Conservation (phyloP, 163 green algal genomes). For the Coccomyxa subellipsoidea region DNA sequence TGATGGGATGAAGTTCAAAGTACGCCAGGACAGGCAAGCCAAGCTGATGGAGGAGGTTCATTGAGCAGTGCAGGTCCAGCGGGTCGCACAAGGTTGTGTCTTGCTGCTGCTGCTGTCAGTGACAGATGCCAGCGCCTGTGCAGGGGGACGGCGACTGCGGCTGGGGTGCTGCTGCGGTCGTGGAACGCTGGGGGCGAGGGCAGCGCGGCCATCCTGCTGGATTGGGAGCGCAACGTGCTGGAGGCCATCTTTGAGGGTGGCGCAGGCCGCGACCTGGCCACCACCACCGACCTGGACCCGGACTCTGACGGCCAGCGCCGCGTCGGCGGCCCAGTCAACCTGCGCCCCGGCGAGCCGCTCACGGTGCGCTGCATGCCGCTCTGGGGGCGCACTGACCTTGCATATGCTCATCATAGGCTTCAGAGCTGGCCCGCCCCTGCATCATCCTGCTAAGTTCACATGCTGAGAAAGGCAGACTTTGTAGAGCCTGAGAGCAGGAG, state of each 20-base stretch:
- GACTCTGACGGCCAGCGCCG: slow-evolving; percentile 47
- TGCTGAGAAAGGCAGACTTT: too few relatives aligned
- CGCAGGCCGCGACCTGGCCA: slow-evolving; percentile 23
- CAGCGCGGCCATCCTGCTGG: slow-evolving; percentile 70
- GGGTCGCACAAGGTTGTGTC: too few relatives aligned
- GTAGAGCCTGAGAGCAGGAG: too few relatives aligned
- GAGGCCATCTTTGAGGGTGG: slow-evolving; percentile 17
- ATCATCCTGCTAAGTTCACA: too few relatives aligned
- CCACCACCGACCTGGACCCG: slow-evolving; percentile 45
- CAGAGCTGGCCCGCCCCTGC: too few relatives aligned
- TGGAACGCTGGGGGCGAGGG: slow-evolving; percentile 67
- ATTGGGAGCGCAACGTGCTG: slow-evolving; percentile 60
- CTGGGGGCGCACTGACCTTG: too few relatives aligned
- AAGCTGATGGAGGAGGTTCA: too few relatives aligned
- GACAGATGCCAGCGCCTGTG: background rate
- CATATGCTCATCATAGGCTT: too few relatives aligned
- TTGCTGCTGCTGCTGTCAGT: too few relatives aligned
- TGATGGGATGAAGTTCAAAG: too few relatives aligned
- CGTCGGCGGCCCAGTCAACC: slow-evolving; percentile 60
- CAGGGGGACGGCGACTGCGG: slow-evolving; percentile 32
- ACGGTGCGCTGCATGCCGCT: background rate
- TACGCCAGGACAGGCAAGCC: too few relatives aligned
- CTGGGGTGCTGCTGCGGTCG: slow-evolving; percentile 62
- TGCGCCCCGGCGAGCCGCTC: slow-evolving; percentile 35
- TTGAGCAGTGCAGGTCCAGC: too few relatives aligned